A percentile compares a stretch with the other conserved stretches of the same genome.
Evolutionary conservation across 108 stramenopile species (phyloP).

Genomic region (Mediolabrus comicus): DNA sequence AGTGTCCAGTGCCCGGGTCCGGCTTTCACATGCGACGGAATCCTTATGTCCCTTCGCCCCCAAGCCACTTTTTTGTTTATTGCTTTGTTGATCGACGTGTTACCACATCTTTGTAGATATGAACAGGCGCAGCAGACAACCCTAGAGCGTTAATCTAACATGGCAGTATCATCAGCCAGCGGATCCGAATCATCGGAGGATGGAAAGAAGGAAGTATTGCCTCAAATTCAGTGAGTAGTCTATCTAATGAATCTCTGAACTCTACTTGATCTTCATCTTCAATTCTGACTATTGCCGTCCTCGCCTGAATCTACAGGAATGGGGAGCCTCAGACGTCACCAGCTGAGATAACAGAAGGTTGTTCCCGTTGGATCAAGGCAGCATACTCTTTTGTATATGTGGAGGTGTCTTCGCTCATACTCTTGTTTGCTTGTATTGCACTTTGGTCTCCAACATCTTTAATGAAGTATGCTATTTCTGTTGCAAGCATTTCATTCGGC

Average conservation of each 20-base stretch:
- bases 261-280: no score
- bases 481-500: conserved; percentile 21
- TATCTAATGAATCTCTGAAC: no score
- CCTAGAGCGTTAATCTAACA: no score
- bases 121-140: no score
- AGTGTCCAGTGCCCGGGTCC: no score
- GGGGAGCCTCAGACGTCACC: conserved; percentile 34
- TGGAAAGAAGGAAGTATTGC: neutral
- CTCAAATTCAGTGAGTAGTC: conserved; percentile 1
- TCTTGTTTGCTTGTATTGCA: conserved; percentile 22
- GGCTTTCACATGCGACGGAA: no score
- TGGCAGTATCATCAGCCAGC: neutral
- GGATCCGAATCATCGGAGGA: neutral
- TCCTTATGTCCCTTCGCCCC: no score
- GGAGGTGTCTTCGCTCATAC: conserved; percentile 14
- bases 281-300: no score
- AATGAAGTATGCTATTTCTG: conserved; percentile 27
- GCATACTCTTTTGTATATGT: conserved; percentile 33
- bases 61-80: no score
- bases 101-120: no score
- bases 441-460: conserved; percentile 11
- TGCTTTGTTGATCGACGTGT: no score
- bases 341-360: conserved; percentile 29
- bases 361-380: conserved; percentile 32
- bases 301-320: no score